phyloP scores from a whole-genome alignment of 768 basidiomycete species.

The Trametes maxima region DNA sequence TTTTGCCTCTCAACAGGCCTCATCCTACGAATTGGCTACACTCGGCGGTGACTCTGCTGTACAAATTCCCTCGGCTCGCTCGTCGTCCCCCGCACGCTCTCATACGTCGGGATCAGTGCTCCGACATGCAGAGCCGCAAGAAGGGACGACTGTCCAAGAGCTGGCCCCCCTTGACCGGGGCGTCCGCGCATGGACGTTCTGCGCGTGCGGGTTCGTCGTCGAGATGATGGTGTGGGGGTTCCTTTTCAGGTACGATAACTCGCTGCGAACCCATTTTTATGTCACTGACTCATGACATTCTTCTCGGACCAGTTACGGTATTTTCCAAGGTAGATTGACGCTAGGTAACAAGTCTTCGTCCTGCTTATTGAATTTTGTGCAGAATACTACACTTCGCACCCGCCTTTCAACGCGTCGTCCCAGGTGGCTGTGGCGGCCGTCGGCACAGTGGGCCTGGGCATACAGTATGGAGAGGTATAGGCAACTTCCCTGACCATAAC shows the following conservation, averaged over 20 bases:
- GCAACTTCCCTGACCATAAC: neutral
- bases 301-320: conserved; percentile 24
- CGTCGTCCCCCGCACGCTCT: conserved; percentile 4
- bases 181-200: conserved; percentile 28
- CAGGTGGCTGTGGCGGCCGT: conserved; percentile 24
- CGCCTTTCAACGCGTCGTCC: conserved; percentile 24
- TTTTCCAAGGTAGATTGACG: conserved; percentile 23
- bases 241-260: conserved; percentile 20
- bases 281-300: neutral
- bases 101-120: conserved; percentile 9
- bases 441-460: conserved; percentile 23
- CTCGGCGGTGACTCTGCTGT: neutral
- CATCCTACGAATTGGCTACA: no score
- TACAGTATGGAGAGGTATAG: conserved; percentile 28
- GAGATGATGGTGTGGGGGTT: conserved; percentile 30
- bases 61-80: neutral
- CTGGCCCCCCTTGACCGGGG: conserved; percentile 26
- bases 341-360: no score
- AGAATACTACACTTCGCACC: conserved; percentile 28
- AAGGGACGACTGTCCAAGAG: conserved; percentile 23
- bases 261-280: no score
- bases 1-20: no score
- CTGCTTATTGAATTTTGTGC: neutral
- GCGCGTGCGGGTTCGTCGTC: conserved; percentile 24
- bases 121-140: conserved; percentile 10